A percentile compares a stretch with the other conserved stretches of the same genome.
Evolutionary conservation across 2,329 filamentous ascomycete genomes (phyloP).

Genomic region (Phaeosphaeriaceae sp.): DNA sequence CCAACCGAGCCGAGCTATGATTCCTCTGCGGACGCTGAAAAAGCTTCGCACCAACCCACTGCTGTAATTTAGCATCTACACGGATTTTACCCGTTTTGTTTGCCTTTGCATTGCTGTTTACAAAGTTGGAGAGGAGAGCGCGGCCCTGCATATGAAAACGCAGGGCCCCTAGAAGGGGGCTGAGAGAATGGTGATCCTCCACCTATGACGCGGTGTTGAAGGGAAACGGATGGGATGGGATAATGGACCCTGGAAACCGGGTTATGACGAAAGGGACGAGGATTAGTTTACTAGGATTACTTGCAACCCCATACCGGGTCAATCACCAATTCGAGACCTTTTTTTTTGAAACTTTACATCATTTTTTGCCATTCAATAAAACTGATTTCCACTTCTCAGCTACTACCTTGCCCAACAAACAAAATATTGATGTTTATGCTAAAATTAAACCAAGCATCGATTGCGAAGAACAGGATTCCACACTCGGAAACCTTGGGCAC

Average conservation of each 20-base stretch:
- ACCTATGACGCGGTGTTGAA: conserved; percentile 21
- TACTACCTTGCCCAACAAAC: too few species aligned
- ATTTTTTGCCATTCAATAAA: conserved; percentile 15
- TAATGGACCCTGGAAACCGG: conserved; percentile 9
- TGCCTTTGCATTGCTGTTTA: conserved; percentile 18
- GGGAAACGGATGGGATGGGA: conserved; percentile 7
- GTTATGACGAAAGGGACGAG: conserved; percentile 14
- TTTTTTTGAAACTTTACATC: conserved; percentile 16
- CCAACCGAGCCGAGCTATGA: conserved; percentile 10
- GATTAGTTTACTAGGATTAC: conserved; percentile 9
- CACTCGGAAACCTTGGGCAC: too few species aligned
- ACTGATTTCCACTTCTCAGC: too few species aligned
- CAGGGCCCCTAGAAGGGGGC: conserved; percentile 1
- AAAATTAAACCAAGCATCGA: too few species aligned
- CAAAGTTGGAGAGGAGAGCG: conserved; percentile 7
- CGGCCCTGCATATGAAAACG: neutral
- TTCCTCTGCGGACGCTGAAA: conserved; percentile 26
- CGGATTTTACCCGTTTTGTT: conserved; percentile 11
- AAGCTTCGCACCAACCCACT: conserved; percentile 26
- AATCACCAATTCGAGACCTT: conserved; percentile 12
- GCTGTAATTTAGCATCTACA: conserved; percentile 27
- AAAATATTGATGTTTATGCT: too few species aligned
- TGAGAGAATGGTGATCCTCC: conserved; percentile 12
- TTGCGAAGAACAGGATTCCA: too few species aligned
- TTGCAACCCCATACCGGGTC: conserved; percentile 1